phyloP scores from a whole-genome alignment of 345 rosid species.

The Murraya paniculata region DNA sequence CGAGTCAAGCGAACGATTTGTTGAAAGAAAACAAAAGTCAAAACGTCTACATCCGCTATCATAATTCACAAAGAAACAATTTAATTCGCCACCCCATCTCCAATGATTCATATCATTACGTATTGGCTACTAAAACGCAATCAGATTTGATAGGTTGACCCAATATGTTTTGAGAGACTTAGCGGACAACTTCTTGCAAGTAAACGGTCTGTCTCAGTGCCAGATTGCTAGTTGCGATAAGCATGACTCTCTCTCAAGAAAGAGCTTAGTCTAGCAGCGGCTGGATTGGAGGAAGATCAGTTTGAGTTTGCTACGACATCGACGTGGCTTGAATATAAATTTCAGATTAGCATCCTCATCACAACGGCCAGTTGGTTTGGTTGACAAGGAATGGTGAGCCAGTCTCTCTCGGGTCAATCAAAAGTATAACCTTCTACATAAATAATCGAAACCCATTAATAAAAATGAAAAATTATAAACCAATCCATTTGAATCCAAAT shows the following conservation, averaged over 20 bases:
- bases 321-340: not conserved
- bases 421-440: too few species aligned
- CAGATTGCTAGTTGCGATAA: not conserved
- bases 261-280: too few species aligned
- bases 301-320: not conserved
- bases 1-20: conserved; percentile 15
- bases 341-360: too few species aligned
- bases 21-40: not conserved
- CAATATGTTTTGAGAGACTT: not conserved
- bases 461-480: too few species aligned
- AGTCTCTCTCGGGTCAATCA: too few species aligned
- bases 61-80: not conserved
- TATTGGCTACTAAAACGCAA: not conserved
- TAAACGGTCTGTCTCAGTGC: not conserved
- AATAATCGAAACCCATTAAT: too few species aligned
- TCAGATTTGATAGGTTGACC: not conserved
- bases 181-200: not conserved
- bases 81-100: not conserved
- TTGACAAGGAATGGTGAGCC: too few species aligned
- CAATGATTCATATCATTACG: not conserved
- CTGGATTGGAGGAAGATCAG: too few species aligned
- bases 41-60: too few species aligned
- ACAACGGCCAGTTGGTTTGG: too few species aligned
- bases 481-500: too few species aligned
- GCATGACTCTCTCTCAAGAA: not conserved